Base-by-base conservation (phyloP, 1,284 basidiomycete genomes). In the Marasmius fiardii region DNA sequence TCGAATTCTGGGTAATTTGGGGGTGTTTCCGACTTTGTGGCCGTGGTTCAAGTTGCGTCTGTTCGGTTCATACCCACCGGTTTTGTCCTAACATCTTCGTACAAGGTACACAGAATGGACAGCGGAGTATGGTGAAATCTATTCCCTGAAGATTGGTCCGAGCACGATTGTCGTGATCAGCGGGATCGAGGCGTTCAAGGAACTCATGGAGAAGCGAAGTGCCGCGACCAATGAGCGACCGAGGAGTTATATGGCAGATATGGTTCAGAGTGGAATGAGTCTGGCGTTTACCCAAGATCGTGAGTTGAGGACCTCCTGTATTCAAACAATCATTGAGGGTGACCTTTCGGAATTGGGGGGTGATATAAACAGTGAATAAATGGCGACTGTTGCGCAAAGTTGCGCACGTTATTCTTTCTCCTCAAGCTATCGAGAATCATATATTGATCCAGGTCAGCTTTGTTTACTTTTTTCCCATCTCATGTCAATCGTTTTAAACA, bases 351-450 rank as follows among this genome's bases (percentile, higher is more conserved):
- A n/a, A n/a, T n/a, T n/a, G n/a, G n/a, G n/a, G n/a, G 12, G 16
- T 3, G 8, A 45, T 6, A 26, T 24, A 33, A n/a, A n/a, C n/a
- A 43, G 60, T 61, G 12, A 52, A 60, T 20, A 62, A 57, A 16
- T 74, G 72, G 73, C 65, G 67, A 49, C 51, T 60, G 16, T 58
- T 68, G 23, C 67, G 73, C 16, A 64, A 65, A 53, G 64, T 64
- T 7, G 61, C 67, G 0, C 62, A 64, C 47, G 58, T 65, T 24
- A 61, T 73, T 16, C 58, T 75, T 48, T 69, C 20, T 14, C 48
- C 54, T 59, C 21, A 59, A 54, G 28, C 63, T 69, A 47, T 65
- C 63, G 31, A 64, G 63, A 28, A 55, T 55, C 28, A 57, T 55
- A 26, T 63, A 65, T 55, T 55, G 64, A 18, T 63, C 21, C 68